Percentiles rank a stretch among this genome's conserved stretches.
These are phyloP conservation scores for Hyparrhenia diplandra DNA, from an alignment of 176 grass and related monocot species.

Conservation along the genomic window DNA sequence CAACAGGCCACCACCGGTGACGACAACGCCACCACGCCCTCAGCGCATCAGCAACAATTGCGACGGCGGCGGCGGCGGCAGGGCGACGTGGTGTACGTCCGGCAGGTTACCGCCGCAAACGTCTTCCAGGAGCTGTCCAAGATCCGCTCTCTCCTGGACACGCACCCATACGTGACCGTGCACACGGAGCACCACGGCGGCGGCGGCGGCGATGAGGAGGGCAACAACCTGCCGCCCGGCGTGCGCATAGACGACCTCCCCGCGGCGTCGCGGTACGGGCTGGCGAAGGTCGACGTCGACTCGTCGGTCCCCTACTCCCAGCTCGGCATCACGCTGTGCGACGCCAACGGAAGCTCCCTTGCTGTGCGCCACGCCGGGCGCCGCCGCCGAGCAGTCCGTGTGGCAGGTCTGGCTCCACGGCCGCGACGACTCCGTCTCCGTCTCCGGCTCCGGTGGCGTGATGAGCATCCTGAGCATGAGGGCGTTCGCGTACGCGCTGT, in stretches of 20 bases:
- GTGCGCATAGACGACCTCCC: neutral
- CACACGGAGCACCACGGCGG: neutral
- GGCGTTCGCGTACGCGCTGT: neutral
- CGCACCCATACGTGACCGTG: neutral
- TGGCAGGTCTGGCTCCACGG: neutral
- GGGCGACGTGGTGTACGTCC: neutral
- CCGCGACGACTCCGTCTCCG: neutral
- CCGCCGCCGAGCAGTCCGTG: neutral
- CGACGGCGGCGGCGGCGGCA: neutral
- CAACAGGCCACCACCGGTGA: neutral
- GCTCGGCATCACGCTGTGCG: slow-evolving; percentile 15
- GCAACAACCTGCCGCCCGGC: neutral
- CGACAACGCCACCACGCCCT: too few relatives aligned
- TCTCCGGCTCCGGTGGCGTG: neutral
- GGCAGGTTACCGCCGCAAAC: neutral
- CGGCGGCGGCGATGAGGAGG: neutral
- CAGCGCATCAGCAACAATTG: neutral
- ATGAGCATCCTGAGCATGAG: neutral
- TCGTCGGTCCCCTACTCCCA: neutral
- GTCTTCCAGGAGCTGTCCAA: neutral
- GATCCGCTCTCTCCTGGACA: neutral
- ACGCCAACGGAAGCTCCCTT: neutral
- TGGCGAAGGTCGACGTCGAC: slow-evolving; percentile 6
- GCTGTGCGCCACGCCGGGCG: neutral
- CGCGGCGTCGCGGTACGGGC: neutral